Percentiles rank a stretch among this genome's conserved stretches.
phyloP scores from a whole-genome alignment of 495 filamentous ascomycete species.

The Staphylotrichum tortipilum region DNA sequence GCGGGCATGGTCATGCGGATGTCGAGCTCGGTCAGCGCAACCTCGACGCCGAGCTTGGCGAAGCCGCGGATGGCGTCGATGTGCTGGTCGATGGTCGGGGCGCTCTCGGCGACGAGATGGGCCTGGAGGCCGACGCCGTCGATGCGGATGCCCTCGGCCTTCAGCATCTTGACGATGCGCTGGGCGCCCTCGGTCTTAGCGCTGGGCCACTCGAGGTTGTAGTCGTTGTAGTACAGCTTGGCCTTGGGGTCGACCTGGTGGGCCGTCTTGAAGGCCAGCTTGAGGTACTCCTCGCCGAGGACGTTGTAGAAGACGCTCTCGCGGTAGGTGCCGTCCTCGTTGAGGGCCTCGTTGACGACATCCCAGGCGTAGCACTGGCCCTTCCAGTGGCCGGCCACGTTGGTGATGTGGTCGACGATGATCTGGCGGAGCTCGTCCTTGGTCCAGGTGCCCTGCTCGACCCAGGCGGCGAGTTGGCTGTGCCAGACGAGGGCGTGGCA shows the following conservation, averaged over 20 bases:
- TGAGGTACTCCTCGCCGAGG: conserved; percentile 49
- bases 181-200: conserved; percentile 35
- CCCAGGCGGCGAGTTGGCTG: conserved; percentile 50
- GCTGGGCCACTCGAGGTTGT: conserved; percentile 50
- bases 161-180: conserved; percentile 47
- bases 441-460: conserved; percentile 44
- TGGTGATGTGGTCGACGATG: conserved; percentile 47
- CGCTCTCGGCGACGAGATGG: conserved; percentile 51
- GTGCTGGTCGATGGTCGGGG: conserved; percentile 40
- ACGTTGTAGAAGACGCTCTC: conserved; percentile 47
- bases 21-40: conserved; percentile 56
- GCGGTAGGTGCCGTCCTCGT: conserved; percentile 58
- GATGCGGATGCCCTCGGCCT: conserved; percentile 46
- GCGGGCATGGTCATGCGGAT: conserved; percentile 43
- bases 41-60: conserved; percentile 46
- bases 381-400: conserved; percentile 46
- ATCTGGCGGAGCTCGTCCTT: conserved; percentile 40
- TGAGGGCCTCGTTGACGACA: conserved; percentile 63
- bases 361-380: conserved; percentile 52
- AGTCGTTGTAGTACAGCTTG: conserved; percentile 65
- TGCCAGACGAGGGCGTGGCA: conserved; percentile 58
- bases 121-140: conserved; percentile 59
- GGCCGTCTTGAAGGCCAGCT: conserved; percentile 47
- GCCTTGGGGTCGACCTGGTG: conserved; percentile 46
- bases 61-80: conserved; percentile 42